A percentile compares a stretch with the other conserved stretches of the same genome.
Evolutionary conservation across 345 rosid genomes (phyloP).

Genomic region (Arabidopsis thaliana): DNA sequence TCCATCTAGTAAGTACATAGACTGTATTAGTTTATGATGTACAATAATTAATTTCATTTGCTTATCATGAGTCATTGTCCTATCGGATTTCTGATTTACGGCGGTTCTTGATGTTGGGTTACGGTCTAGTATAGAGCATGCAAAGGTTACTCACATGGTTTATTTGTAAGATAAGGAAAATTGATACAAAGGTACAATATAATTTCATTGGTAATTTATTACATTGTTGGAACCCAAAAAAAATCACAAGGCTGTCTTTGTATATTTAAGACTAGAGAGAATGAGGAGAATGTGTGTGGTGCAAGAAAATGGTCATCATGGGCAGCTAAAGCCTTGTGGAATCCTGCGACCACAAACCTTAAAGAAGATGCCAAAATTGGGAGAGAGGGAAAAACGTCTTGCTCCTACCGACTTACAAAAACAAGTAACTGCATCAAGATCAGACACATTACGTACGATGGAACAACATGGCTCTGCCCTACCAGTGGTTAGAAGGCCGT

Average conservation of each 20-base stretch:
- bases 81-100: background rate
- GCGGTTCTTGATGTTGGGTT: background rate
- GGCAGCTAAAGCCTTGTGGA: constrained; percentile 12
- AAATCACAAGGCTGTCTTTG: background rate
- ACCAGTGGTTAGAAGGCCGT: background rate
- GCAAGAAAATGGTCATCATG: background rate
- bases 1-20: background rate
- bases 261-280: background rate
- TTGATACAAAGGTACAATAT: background rate
- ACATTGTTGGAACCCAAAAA: background rate
- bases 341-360: background rate
- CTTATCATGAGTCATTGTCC: background rate
- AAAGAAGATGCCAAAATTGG: background rate
- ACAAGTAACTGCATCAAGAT: constrained; percentile 14
- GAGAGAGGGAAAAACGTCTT: background rate
- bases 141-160: background rate
- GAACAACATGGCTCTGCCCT: constrained; percentile 11
- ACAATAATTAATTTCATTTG: background rate
- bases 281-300: background rate
- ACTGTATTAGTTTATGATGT: background rate
- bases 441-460: background rate
- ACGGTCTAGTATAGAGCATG: background rate
- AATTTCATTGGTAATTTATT: background rate
- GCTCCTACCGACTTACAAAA: constrained; percentile 4
- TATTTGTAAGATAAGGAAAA: background rate